Evolutionary conservation across 306 rosid species (phyloP), one percentile per base, ranked within the genome.

Genomic region (Medicago ruthenica): DNA sequence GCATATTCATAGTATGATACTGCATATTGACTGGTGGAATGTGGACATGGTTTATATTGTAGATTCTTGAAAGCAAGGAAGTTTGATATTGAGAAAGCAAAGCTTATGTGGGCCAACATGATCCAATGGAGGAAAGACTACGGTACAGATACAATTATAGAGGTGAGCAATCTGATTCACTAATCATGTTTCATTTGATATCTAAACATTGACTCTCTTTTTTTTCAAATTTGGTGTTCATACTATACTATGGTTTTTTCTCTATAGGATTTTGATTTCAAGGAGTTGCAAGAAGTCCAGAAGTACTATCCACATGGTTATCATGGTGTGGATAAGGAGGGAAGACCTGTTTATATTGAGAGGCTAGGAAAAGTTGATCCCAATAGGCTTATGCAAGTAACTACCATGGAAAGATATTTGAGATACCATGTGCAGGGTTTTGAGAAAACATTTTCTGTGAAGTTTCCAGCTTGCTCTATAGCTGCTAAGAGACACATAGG

Each of bases 261-360:
- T 39, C 60, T 78, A 14, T 69, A 93, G 98, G 98, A 93, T 77
- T 93, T 88, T 83, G 92, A 89, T 80, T 93, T 83, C 83, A 6
- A 37, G 67, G 97, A 93, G 88, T 57, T 84, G 77, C 45, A 82
- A 74, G 90, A 93, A 80, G 98, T 93, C 71, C 76, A 84, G 27
- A 76, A 68, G 79, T 71, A 88, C 85, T 93, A 93, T 78, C 98
- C 98, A 68, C 98, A 93, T 66, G 87, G 91, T 65, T 81, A 91
- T 81, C 98, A 93, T 77, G 96, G 98, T 6, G 98, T 91, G 39
- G 98, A 93, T 73, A 93, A 73, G 84, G 96, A 93, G 71, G 98
- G 98, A 47, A 84, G 83, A 74, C 97, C 98, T 51, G 74, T 93
- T 76, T 93, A 93, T 22, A 88, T 93, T 73, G 97, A 93, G 78